Base-by-base conservation (phyloP, 1,284 basidiomycete genomes). In the Rhodotorula sp. region DNA sequence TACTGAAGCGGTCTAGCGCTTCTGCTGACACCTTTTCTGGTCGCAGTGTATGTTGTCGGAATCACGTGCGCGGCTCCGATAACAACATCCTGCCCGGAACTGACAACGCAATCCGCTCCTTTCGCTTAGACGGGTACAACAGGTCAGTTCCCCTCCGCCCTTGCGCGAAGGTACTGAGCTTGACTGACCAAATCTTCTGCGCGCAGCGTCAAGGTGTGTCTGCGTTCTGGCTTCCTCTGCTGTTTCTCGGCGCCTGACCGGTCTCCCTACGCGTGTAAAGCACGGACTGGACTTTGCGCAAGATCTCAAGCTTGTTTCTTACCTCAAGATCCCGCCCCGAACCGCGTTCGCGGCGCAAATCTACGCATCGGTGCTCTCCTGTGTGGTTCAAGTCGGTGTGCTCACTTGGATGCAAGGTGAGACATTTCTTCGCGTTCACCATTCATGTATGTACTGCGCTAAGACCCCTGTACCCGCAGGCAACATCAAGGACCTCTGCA, bases 311-410 rank as follows among this genome's bases (percentile, higher is more conserved):
- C 83, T 97, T 2, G 95, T 94, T 0, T 95, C 97, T 80, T 98
- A 98, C 80, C 89, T 98, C 85, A 98, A 98, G 82, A 87, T 97
- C n/a, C 91, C 94, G 0, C 95, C 95, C 15, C 85, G 94, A 18
- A 86, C 90, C 60, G 62, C 73, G 63, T 48, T 52, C 66, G 15
- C 67, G 88, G 91, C 90, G 7, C 95, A 97, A 85, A 80, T 89
- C 66, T 82, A 90, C 8, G 87, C 90, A 15, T 90, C 90, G 1
- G 77, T 87, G 19, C 77, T 93, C 28, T 88, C 90, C 0, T 88
- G 88, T 7, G 87, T 95, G 75, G 84, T 94, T 8, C 94, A 97
- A 81, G 85, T 94, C 60, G 92, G 88, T 6, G 88, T 94, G 50
- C 94, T 95, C 81, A 82, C 87, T 59, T 90, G 90, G 86, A 87